Conservation (phyloP, 2,329 filamentous ascomycete species). For the Calycina herbarum region DNA sequence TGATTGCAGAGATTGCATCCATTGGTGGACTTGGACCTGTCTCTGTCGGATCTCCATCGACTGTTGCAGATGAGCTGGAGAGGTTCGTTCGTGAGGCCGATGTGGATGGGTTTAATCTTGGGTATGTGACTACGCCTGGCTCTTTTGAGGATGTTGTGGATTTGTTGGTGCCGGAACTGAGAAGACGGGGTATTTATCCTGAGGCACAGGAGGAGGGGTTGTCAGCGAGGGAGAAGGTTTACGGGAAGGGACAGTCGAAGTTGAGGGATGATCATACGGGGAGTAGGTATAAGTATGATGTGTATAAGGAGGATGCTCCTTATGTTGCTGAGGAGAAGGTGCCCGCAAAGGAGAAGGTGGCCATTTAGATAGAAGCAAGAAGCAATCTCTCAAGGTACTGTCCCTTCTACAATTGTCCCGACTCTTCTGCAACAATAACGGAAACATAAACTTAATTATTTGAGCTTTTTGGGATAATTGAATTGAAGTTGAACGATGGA, state of each 20-base stretch:
- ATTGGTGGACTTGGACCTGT: conserved; percentile 65
- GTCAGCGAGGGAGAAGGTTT: conserved; percentile 59
- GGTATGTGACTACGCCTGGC: conserved; percentile 64
- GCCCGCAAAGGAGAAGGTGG: not conserved
- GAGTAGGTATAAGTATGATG: conserved; percentile 60
- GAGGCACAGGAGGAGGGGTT: conserved; percentile 40
- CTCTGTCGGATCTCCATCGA: conserved; percentile 48
- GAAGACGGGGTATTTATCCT: conserved; percentile 53
- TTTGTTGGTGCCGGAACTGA: conserved; percentile 63
- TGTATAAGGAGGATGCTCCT: conserved; percentile 55
- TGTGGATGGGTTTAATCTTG: conserved; percentile 74
- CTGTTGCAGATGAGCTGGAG: conserved; percentile 64
- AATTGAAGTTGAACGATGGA: too few relatives aligned
- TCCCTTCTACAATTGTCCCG: too few relatives aligned
- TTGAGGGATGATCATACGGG: conserved; percentile 60
- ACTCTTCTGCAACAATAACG: too few relatives aligned
- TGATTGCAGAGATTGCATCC: conserved; percentile 66
- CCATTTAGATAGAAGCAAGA: not conserved
- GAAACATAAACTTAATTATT: too few relatives aligned
- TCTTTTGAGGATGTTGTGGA: conserved; percentile 69
- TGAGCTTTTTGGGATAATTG: too few relatives aligned
- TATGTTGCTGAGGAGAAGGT: conserved; percentile 29
- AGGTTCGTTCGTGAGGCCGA: conserved; percentile 67
- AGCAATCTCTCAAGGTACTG: too few relatives aligned
- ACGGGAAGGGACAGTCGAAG: conserved; percentile 50